Percentiles rank a stretch among this genome's conserved stretches.
Conservation (phyloP, 2,329 filamentous ascomycete genomes). For the Verruconis gallopava region DNA sequence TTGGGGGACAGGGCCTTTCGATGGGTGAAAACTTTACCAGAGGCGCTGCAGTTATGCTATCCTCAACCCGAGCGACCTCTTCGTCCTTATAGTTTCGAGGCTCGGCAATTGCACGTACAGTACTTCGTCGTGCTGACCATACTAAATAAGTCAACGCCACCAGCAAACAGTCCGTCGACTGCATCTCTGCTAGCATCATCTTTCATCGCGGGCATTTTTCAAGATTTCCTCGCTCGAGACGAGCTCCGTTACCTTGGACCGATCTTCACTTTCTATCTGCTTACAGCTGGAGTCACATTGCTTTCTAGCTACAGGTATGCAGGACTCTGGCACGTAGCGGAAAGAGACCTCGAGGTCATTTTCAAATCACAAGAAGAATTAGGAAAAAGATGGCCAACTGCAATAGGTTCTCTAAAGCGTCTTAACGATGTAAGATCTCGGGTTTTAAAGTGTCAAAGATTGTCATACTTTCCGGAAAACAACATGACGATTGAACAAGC, state of each 20-base stretch:
- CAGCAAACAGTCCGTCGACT: conserved; percentile 21
- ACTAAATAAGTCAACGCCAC: conserved; percentile 23
- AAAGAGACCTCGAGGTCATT: conserved; percentile 20
- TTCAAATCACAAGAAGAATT: conserved; percentile 19
- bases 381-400: conserved; percentile 21
- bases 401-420: conserved; percentile 20
- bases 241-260: conserved; percentile 29
- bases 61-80: conserved; percentile 16
- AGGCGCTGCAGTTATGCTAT: conserved; percentile 19
- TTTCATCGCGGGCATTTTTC: conserved; percentile 30
- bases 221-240: conserved; percentile 29
- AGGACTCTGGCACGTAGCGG: conserved; percentile 18
- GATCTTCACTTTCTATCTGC: conserved; percentile 29
- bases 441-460: conserved; percentile 17
- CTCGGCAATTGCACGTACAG: conserved; percentile 24
- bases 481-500: conserved; percentile 17
- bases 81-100: conserved; percentile 22
- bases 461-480: conserved; percentile 19
- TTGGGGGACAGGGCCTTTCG: conserved; percentile 28
- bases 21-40: conserved; percentile 26
- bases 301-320: conserved; percentile 26
- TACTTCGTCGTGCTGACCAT: conserved; percentile 29
- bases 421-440: conserved; percentile 20
- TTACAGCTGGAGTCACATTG: conserved; percentile 27
- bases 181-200: conserved; percentile 29